Conservation (phyloP, 257 asterid genomes). For the Henckelia pumila region DNA sequence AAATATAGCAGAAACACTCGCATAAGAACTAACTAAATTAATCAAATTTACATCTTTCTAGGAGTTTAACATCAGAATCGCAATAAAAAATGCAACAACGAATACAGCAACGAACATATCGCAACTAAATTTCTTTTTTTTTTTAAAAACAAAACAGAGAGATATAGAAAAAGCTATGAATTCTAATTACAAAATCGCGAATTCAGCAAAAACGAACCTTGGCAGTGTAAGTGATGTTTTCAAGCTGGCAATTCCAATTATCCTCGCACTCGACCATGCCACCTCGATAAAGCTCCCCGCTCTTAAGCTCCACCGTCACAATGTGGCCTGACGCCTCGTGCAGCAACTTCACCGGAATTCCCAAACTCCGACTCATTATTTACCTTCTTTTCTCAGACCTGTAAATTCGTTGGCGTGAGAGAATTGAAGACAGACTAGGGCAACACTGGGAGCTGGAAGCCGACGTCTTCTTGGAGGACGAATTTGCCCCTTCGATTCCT, state of each 20-base stretch:
- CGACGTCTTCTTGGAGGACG: too few relatives aligned
- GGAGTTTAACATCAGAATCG: background rate
- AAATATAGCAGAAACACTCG: too few relatives aligned
- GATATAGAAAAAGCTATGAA: background rate
- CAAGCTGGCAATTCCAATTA: slow-evolving; percentile 59
- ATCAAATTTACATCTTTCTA: background rate
- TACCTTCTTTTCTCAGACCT: background rate
- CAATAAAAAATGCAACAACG: background rate
- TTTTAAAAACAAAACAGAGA: too few relatives aligned
- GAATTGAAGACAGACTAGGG: background rate
- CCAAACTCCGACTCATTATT: slow-evolving; percentile 83
- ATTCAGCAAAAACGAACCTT: slow-evolving; percentile 29
- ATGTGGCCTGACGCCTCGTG: slow-evolving; percentile 95
- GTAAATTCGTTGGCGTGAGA: background rate
- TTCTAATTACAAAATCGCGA: background rate
- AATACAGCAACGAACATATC: background rate
- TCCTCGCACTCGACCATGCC: slow-evolving; percentile 81
- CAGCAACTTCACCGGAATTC: slow-evolving; percentile 95
- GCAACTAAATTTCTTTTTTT: background rate
- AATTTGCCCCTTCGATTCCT: too few relatives aligned
- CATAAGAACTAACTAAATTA: too few relatives aligned
- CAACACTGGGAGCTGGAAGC: too few relatives aligned
- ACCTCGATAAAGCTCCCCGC: slow-evolving; percentile 93
- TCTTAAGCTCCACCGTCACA: slow-evolving; percentile 86
- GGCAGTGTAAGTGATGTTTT: slow-evolving; percentile 56